Evolutionary conservation across 2,329 filamentous ascomycete species (phyloP), one percentile per base, ranked within the genome.

Genomic region (Colletotrichum phormii): DNA sequence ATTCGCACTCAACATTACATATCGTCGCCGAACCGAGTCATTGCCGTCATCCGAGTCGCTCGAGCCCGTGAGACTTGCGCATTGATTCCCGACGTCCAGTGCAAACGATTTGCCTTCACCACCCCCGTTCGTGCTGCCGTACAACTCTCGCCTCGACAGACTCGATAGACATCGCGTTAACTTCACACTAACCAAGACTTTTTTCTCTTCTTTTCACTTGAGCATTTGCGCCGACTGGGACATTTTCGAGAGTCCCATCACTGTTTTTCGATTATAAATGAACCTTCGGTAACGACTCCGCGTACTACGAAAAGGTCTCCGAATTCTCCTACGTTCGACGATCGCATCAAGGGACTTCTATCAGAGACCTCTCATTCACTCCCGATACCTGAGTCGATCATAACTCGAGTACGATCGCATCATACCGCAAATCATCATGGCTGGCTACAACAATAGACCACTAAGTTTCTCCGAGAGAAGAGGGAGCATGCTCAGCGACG

Each of bases 391-490:
- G 18, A 22, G 15, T n/a, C 24, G 49, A 37, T 18, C 29, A 31
- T 42, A 29, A 2, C n/a, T 37, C 3, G 37, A 54, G 9, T 54
- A 55, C 59, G 59, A 60, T 22, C 46, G 24, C 13, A 18, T n/a
- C 33, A 26, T 35, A 18, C 15, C 13, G 15, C 33, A 46, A 22
- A n/a, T 18, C 61, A 62, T 57, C 64, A 87, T 87, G 86, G 80
- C 82, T 70, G 80, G 82, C 55, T 87, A 86, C 75, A 79, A 81
- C 64, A 84, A 71, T 8, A 61, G 85, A 78, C 87, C 89, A 46
- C 82, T 89, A 75, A 90, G 90, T 81, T 89, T 92, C 77, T 90
- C 90, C 9, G 89, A 90, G 78, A 84, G 90, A 78, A 86, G 90
- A 81, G 89, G 89, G 72, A 91, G 89, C 77, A 82, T 86, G 71